Conservation (phyloP, 257 asterid species). For the Nicotiana obtusifolia region DNA sequence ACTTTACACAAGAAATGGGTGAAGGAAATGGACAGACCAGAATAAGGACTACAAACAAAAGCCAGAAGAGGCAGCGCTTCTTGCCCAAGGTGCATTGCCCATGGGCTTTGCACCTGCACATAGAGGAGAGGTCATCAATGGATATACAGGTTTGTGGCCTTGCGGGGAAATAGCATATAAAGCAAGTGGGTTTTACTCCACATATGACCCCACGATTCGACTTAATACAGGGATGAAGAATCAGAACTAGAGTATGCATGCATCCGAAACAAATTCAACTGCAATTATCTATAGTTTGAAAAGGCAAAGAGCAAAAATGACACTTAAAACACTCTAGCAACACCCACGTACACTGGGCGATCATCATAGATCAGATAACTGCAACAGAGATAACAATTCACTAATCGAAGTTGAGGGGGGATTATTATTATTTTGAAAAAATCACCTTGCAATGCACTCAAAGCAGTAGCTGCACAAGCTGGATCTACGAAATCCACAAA, state of each 20-base stretch:
- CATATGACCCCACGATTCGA: neutral
- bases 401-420: neutral
- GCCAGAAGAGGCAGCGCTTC: neutral
- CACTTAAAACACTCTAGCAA: neutral
- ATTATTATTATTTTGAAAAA: neutral
- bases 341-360: neutral
- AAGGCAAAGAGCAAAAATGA: neutral
- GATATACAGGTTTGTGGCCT: neutral
- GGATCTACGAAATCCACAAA: conserved; percentile 49
- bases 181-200: neutral
- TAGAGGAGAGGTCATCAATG: neutral
- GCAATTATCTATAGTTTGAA: neutral
- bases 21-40: neutral
- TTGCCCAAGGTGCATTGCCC: neutral
- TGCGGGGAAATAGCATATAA: neutral
- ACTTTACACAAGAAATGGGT: neutral
- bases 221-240: neutral
- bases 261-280: neutral
- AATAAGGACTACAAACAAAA: neutral
- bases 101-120: conserved; percentile 6
- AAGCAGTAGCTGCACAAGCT: conserved; percentile 62
- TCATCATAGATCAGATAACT: neutral
- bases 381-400: neutral
- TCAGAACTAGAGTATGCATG: neutral
- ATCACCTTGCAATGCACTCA: conserved; percentile 53